Conservation (phyloP, 2,329 filamentous ascomycete genomes). For the Shiraia sp. region DNA sequence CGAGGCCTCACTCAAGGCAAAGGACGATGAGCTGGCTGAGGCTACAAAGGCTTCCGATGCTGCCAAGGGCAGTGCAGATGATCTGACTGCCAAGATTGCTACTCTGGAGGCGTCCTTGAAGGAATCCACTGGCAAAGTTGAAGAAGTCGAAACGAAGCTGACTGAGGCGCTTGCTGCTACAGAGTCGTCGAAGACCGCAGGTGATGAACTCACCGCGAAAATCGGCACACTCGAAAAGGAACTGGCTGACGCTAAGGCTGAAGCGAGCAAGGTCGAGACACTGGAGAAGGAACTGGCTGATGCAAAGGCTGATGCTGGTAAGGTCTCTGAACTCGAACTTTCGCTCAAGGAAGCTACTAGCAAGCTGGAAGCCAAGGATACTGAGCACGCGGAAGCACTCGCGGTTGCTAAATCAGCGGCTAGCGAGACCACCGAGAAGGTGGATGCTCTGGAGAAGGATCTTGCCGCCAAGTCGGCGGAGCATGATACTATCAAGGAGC, state of each 20-base stretch:
- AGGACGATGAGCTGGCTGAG: slow-evolving; percentile 19
- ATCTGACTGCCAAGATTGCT: slow-evolving; percentile 17
- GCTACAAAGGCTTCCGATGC: slow-evolving; percentile 15
- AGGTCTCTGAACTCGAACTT: slow-evolving; percentile 30
- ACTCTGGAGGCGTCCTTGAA: slow-evolving; percentile 24
- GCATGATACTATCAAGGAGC: slow-evolving; percentile 17
- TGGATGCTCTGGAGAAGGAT: slow-evolving; percentile 32
- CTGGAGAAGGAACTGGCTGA: slow-evolving; percentile 24
- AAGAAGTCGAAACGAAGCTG: slow-evolving; percentile 18
- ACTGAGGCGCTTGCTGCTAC: slow-evolving; percentile 17
- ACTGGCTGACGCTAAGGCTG: slow-evolving; percentile 19
- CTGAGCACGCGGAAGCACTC: slow-evolving; percentile 27
- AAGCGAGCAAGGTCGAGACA: slow-evolving; percentile 23
- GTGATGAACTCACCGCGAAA: slow-evolving; percentile 11
- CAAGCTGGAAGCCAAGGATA: slow-evolving; percentile 26
- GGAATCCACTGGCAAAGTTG: slow-evolving; percentile 15
- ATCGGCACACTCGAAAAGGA: slow-evolving; percentile 16
- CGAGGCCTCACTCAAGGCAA: slow-evolving; percentile 17
- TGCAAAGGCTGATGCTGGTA: slow-evolving; percentile 26
- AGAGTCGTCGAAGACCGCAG: slow-evolving; percentile 16
- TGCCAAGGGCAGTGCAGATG: slow-evolving; percentile 16
- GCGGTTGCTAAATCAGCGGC: slow-evolving; percentile 23
- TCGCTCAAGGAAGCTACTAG: slow-evolving; percentile 19
- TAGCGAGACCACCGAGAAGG: slow-evolving; percentile 24
- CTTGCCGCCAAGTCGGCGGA: slow-evolving; percentile 19